Evolutionary conservation across 2,329 filamentous ascomycete genomes (phyloP), one percentile per base, ranked within the genome.

Genomic region (Bipolaris zeicola): DNA sequence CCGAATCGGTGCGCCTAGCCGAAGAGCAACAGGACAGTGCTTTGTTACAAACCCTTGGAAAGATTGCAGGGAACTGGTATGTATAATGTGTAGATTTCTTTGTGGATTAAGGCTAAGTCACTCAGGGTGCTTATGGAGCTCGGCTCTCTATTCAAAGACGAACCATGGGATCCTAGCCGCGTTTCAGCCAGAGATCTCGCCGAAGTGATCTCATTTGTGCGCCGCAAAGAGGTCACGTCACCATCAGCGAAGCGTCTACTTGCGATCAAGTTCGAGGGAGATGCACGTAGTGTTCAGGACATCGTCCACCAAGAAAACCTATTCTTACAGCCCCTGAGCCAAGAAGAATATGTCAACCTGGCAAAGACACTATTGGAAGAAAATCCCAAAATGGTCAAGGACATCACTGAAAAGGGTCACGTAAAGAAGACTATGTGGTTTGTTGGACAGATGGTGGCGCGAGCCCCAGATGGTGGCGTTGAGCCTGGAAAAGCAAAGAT

Each of bases 351-450:
- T 66, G 61, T 80, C 2, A 71, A 73, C 0, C 70, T 89, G 48
- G 87, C 86, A 0, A 74, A 79, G 44, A 72, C 72, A 2, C 77
- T 88, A 11, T 76, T 89, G 46, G 73, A 78, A 1, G 78, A 80
- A 55, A 85, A 87, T 57, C 79, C 80, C 1, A 78, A 83, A 36
- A 83, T 87, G 76, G 85, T 87, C 2, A 77, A 80, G 51, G 82
- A 86, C 50, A 86, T 89, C 47, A 77, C 81, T 39, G 77, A 80
- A 44, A 86, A 85, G 66, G 82, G 83, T 0, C 85, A 88, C 62
- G 77, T 79, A 28, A 85, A 86, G n/a, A 90, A 90, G 72, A 72
- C 88, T 6, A 86, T 85, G 65, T 90, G 84, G 79, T 83, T 90
- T 64, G 82, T 90, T 13, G 88, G 88, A 10, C 84, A 88, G 72